A percentile compares a stretch with the other conserved stretches of the same genome.
phyloP scores from a whole-genome alignment of 2,329 filamentous ascomycete species.

The Aureobasidium sp. region DNA sequence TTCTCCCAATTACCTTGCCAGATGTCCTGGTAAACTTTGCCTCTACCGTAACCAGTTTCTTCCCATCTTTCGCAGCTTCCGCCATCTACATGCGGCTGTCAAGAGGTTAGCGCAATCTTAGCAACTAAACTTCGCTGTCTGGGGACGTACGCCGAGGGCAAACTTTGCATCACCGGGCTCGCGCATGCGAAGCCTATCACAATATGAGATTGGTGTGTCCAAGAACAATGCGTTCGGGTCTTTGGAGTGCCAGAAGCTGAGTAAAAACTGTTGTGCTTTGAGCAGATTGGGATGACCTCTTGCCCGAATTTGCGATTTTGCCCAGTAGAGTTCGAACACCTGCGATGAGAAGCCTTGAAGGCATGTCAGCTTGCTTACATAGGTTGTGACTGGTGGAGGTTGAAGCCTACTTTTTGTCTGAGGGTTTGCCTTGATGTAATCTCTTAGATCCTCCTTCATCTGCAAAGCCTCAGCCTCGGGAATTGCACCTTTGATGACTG shows the following conservation, averaged over 20 bases:
- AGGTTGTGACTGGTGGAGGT: not conserved
- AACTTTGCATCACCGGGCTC: conserved; percentile 45
- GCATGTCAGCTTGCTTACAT: not conserved
- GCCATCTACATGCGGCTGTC: conserved; percentile 44
- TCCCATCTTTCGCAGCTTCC: conserved; percentile 44
- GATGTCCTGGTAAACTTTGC: conserved; percentile 63
- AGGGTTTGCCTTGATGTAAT: conserved; percentile 39
- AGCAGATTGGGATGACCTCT: conserved; percentile 40
- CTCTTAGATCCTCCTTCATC: conserved; percentile 35
- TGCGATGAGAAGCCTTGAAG: conserved; percentile 21
- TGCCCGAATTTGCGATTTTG: conserved; percentile 37
- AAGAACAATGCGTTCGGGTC: conserved; percentile 36
- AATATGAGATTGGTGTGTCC: conserved; percentile 40
- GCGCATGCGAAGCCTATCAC: conserved; percentile 43
- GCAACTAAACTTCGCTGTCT: too few species aligned
- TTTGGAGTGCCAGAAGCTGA: conserved; percentile 41
- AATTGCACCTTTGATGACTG: conserved; percentile 38
- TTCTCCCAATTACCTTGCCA: conserved; percentile 68
- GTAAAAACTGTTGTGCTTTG: conserved; percentile 38
- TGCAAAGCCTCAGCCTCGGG: conserved; percentile 35
- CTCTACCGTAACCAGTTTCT: conserved; percentile 51
- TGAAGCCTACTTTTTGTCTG: conserved; percentile 29
- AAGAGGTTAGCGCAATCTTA: not conserved
- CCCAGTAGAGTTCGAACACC: conserved; percentile 45
- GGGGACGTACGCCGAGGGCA: conserved; percentile 34